Conservation (phyloP, 2,329 filamentous ascomycete genomes). For the Aureobasidium sp. region DNA sequence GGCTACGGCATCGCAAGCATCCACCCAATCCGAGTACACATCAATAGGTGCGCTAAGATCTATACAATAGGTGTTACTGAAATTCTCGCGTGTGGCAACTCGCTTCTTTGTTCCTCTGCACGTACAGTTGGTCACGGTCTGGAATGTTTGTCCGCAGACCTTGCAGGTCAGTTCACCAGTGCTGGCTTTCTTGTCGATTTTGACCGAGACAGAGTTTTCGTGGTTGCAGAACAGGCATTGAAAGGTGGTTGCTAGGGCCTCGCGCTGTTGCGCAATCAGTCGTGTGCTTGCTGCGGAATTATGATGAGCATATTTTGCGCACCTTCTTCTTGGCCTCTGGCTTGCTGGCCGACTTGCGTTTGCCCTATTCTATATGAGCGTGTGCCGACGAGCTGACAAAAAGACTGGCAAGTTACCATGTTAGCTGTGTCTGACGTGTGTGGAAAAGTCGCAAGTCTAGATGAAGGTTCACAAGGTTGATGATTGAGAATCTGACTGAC, state of each 20-base stretch:
- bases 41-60: slow-evolving; percentile 87
- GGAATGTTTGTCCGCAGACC: slow-evolving; percentile 87
- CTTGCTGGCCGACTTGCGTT: slow-evolving; percentile 80
- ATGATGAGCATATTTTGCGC: slow-evolving; percentile 19
- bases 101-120: slow-evolving; percentile 16
- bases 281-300: background rate
- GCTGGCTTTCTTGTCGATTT: slow-evolving; percentile 87
- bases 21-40: slow-evolving; percentile 97
- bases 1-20: slow-evolving; percentile 74
- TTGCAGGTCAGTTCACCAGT: slow-evolving; percentile 83
- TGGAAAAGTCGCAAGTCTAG: background rate
- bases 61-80: slow-evolving; percentile 33
- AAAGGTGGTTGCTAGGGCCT: slow-evolving; percentile 74
- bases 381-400: background rate
- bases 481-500: background rate
- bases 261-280: slow-evolving; percentile 34
- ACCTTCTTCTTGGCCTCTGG: slow-evolving; percentile 79
- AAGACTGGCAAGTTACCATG: background rate
- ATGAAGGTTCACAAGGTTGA: background rate
- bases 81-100: background rate
- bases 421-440: background rate
- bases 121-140: slow-evolving; percentile 87
- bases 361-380: slow-evolving; percentile 54
- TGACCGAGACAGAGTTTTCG: slow-evolving; percentile 83
- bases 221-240: slow-evolving; percentile 98